Evolutionary conservation across 371 early-diverging fungal genomes (phyloP).

Genomic region (Rhizopus arrhizus): DNA sequence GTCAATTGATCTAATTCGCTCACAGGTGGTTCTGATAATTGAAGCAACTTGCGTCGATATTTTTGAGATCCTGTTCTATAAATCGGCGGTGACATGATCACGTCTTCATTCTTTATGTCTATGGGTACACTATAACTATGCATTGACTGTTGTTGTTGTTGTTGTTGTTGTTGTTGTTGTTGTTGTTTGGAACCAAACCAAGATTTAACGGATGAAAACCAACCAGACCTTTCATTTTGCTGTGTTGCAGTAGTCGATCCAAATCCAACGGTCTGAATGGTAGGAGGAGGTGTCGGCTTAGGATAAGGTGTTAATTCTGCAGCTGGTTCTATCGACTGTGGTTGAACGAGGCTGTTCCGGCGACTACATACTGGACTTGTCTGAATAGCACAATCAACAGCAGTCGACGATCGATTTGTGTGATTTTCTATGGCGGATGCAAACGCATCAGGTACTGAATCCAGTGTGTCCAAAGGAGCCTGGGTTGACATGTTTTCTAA

Average conservation of each 20-base stretch:
- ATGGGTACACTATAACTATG: conserved; percentile 21
- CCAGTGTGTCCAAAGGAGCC: background rate
- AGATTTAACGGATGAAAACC: conserved; percentile 18
- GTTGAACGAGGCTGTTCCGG: background rate
- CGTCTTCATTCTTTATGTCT: conserved; percentile 2
- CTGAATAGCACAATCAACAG: conserved; percentile 19
- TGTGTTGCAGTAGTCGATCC: conserved; percentile 1
- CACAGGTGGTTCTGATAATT: conserved; percentile 38
- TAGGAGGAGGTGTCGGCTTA: conserved; percentile 18
- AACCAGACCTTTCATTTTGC: background rate
- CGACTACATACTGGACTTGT: background rate
- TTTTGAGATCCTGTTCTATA: conserved; percentile 38
- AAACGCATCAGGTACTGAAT: conserved; percentile 24
- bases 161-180: conserved; percentile 11
- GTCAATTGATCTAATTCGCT: conserved; percentile 43
- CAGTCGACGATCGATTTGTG: background rate
- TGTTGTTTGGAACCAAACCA: conserved; percentile 11
- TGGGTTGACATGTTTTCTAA: conserved; percentile 42
- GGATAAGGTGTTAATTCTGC: conserved; percentile 20
- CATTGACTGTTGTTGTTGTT: conserved; percentile 16
- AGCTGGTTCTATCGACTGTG: no score
- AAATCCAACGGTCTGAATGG: conserved; percentile 1
- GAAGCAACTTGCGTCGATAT: conserved; percentile 32
- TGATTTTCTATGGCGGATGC: conserved; percentile 20
- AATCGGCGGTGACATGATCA: conserved; percentile 29